Evolutionary conservation across 1,139 yeast genomes (phyloP).

Genomic region (Candida sanyaensis): DNA sequence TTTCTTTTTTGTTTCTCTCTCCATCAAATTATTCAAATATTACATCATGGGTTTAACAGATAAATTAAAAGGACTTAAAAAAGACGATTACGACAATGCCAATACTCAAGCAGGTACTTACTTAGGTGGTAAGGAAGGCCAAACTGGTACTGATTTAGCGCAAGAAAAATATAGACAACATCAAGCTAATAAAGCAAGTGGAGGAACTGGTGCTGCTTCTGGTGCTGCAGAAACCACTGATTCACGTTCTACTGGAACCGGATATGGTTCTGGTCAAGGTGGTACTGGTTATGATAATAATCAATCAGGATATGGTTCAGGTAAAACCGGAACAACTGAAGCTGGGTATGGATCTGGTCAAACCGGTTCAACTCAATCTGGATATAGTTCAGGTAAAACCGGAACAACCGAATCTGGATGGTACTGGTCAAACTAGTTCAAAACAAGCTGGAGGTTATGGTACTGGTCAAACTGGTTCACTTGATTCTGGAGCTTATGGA

Average conservation of each 20-base stretch:
- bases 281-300: slow-evolving; percentile 1
- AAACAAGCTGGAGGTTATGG: neutral
- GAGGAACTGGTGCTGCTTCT: neutral
- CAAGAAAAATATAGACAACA: slow-evolving; percentile 13
- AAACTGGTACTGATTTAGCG: slow-evolving; percentile 14
- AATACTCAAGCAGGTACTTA: slow-evolving; percentile 13
- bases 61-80: slow-evolving; percentile 13
- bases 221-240: slow-evolving; percentile 3
- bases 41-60: slow-evolving; percentile 14
- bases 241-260: slow-evolving; percentile 7
- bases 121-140: slow-evolving; percentile 14
- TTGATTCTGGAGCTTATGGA: neutral
- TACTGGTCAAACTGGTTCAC: neutral
- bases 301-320: slow-evolving; percentile 4
- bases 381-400: too few species aligned
- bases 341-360: slow-evolving; percentile 1
- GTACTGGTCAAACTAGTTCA: neutral
- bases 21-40: neutral
- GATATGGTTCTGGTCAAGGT: slow-evolving; percentile 7
- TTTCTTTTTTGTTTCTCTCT: neutral
- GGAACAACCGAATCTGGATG: too few species aligned
- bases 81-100: slow-evolving; percentile 12
- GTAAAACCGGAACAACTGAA: slow-evolving; percentile 1
- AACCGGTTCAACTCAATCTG: slow-evolving; percentile 3
- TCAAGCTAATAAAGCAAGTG: slow-evolving; percentile 1